Base-by-base conservation (phyloP, 768 basidiomycete genomes). In the Termitomyces sp. region DNA sequence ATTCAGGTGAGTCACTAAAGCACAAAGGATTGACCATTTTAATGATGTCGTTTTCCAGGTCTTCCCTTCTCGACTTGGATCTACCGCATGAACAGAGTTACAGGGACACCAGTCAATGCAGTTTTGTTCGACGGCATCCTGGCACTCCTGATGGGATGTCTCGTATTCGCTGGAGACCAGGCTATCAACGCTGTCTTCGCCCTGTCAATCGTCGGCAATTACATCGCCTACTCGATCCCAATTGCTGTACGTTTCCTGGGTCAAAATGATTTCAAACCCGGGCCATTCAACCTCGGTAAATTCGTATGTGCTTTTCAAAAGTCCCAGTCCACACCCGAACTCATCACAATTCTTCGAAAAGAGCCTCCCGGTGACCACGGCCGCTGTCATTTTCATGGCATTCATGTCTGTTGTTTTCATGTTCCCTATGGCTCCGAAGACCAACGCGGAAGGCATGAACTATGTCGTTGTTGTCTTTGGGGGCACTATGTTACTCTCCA, bases 41-140 rank as follows among this genome's bases (percentile, higher is more conserved):
- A n/a, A 20, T 13, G 26, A 20, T 20, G 5, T 40, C 10, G 13
- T 16, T 26, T 30, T 2, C 16, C n/a, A 70, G 86, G 81, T 0
- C 77, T 89, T 3, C 87, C 86, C 0, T 80, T 88, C 61, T 89
- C 87, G 0, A 61, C 69, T 9, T 81, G 76, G 73, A 70, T 88
- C 3, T 86, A 85, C 65, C 74, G 77, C 36, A 79, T 90, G 70
- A 85, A 84, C 65, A 50, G 57, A 0, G 72, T 65, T 56, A 83
- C 82, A 2, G 70, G 73, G 26, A 83, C 85, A 0, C 86, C 86
- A 0, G 76, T 86, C 12, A 76, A 81, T 61, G 78, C 80, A 0
- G 85, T 86, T 6, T 76, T 80, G 69, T 80, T 80, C 57, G 74
- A 76, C 20, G 81, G 78, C 2, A 57, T 73, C 18, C 59, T 76